Conservation (phyloP, 2,329 filamentous ascomycete species). For the Blastomyces gilchristii region DNA sequence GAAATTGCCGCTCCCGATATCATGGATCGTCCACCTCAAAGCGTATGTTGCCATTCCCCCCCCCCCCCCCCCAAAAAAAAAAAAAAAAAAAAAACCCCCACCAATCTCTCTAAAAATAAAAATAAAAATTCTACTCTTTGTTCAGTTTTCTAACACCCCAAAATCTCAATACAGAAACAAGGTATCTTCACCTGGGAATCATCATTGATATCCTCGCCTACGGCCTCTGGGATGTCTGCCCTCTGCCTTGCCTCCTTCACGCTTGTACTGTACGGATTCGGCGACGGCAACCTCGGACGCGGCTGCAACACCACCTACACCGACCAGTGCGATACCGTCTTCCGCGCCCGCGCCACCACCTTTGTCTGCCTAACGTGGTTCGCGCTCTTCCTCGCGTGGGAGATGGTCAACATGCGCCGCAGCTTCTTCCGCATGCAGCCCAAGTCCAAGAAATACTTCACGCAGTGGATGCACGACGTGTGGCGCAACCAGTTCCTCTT, state of each 20-base stretch:
- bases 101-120: too few relatives aligned
- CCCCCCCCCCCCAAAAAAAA: too few relatives aligned
- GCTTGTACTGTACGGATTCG: slow-evolving; percentile 53
- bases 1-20: slow-evolving; percentile 66
- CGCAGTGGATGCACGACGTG: slow-evolving; percentile 57
- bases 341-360: slow-evolving; percentile 61
- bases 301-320: slow-evolving; percentile 52
- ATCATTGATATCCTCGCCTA: slow-evolving; percentile 72
- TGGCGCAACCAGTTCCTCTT: slow-evolving; percentile 66
- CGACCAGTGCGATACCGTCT: slow-evolving; percentile 51
- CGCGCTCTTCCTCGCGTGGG: slow-evolving; percentile 67
- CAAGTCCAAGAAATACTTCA: slow-evolving; percentile 48
- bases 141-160: background rate
- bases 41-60: slow-evolving; percentile 26
- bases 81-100: too few relatives aligned
- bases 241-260: slow-evolving; percentile 56
- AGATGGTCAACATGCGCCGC: slow-evolving; percentile 62
- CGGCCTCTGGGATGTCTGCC: slow-evolving; percentile 62
- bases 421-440: slow-evolving; percentile 68
- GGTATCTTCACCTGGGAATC: slow-evolving; percentile 72
- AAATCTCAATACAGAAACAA: slow-evolving; percentile 29
- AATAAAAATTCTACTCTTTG: background rate
- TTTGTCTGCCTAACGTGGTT: slow-evolving; percentile 69
- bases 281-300: slow-evolving; percentile 48
- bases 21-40: slow-evolving; percentile 68